Evolutionary conservation across 2,329 filamentous ascomycete genomes (phyloP).

Genomic region (Drechslerella dactyloides): DNA sequence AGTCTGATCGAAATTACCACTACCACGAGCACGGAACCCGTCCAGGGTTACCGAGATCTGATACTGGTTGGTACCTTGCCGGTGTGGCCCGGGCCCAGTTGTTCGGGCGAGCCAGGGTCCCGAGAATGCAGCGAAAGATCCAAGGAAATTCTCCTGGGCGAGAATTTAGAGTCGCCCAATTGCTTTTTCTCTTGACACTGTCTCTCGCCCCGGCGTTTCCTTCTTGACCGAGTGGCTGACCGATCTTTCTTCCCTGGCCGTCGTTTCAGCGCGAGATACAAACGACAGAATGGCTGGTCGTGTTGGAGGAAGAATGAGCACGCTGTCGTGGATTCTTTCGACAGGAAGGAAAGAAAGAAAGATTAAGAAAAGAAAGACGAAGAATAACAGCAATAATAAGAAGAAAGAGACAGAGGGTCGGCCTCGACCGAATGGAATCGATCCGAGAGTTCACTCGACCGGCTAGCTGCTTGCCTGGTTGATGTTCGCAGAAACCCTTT

Average conservation of each 20-base stretch:
- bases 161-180: not conserved
- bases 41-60: constrained; percentile 50
- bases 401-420: too few relatives aligned
- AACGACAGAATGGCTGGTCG: not conserved
- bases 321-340: not conserved
- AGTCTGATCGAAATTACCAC: constrained; percentile 40
- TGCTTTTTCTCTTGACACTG: not conserved
- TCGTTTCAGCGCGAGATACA: not conserved
- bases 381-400: too few relatives aligned
- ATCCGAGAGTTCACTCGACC: not conserved
- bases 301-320: not conserved
- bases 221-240: too few relatives aligned
- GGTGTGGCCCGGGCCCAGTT: constrained; percentile 48
- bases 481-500: not conserved
- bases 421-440: constrained; percentile 9
- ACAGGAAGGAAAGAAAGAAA: not conserved
- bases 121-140: constrained; percentile 25
- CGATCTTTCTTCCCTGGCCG: not conserved
- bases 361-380: not conserved
- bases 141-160: constrained; percentile 39
- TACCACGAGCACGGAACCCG: constrained; percentile 44
- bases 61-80: constrained; percentile 15
- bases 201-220: too few relatives aligned
- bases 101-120: constrained; percentile 47
- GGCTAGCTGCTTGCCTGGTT: too few relatives aligned